Evolutionary conservation across 1,139 yeast genomes (phyloP).

Genomic region (Blastobotrys malaysiensis): DNA sequence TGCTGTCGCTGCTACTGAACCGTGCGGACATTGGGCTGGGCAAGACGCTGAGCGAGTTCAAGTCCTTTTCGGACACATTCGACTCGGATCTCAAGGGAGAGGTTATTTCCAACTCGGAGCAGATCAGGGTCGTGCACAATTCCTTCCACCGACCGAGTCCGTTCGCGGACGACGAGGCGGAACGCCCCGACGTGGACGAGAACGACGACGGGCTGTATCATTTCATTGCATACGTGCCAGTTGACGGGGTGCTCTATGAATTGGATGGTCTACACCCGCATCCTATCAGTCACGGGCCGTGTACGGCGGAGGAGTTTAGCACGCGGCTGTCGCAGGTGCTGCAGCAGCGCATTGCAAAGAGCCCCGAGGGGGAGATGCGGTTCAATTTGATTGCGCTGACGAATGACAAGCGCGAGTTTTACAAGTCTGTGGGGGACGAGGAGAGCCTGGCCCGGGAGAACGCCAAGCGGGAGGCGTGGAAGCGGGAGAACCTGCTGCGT

Average conservation of each 20-base stretch:
- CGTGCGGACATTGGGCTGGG: constrained; percentile 45
- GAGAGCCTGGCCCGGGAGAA: constrained; percentile 33
- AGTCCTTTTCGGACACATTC: constrained; percentile 48
- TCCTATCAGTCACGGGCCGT: constrained; percentile 52
- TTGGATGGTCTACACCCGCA: constrained; percentile 59
- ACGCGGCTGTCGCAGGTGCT: constrained; percentile 37
- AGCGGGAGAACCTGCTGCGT: constrained; percentile 42
- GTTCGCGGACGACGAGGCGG: constrained; percentile 42
- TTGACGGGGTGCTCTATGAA: constrained; percentile 51
- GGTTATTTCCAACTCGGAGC: constrained; percentile 56
- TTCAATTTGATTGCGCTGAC: constrained; percentile 58
- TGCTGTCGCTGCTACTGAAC: constrained; percentile 52
- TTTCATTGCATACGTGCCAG: constrained; percentile 51
- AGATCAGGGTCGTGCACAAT: constrained; percentile 55
- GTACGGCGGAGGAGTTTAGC: constrained; percentile 42
- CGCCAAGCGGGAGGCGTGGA: constrained; percentile 38
- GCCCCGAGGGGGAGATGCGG: constrained; percentile 47
- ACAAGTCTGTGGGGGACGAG: constrained; percentile 39
- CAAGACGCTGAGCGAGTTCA: constrained; percentile 44
- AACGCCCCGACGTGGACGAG: constrained; percentile 31
- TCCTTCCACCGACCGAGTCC: constrained; percentile 57
- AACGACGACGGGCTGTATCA: constrained; percentile 57
- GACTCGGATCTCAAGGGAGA: constrained; percentile 61
- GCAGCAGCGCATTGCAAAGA: constrained; percentile 43
- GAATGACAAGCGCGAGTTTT: constrained; percentile 44